Conservation (phyloP, 495 filamentous ascomycete species). For the Penicillium psychrofluorescens region DNA sequence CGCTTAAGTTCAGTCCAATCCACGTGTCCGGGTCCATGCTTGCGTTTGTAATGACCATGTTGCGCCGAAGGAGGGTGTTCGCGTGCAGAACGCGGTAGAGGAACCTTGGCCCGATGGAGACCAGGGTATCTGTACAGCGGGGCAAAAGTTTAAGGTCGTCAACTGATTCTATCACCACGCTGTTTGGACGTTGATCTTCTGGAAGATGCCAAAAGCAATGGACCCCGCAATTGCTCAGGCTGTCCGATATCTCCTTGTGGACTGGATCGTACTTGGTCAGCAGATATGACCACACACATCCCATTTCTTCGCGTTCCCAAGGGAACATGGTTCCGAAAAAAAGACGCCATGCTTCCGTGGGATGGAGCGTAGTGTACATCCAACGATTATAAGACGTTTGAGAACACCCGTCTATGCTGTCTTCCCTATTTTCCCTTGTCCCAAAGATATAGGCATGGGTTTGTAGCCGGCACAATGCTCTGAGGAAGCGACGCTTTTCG, state of each 20-base stretch:
- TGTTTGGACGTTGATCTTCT: background rate
- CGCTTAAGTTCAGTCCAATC: background rate
- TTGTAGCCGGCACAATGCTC: slow-evolving; percentile 8
- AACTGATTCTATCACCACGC: background rate
- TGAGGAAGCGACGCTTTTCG: slow-evolving; percentile 4
- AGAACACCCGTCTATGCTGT: no score
- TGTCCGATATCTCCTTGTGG: background rate
- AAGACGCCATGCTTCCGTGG: background rate
- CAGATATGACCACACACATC: slow-evolving; percentile 1
- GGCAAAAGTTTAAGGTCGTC: background rate
- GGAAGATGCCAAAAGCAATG: background rate
- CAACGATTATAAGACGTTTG: no score
- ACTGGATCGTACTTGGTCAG: background rate
- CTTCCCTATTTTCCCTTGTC: no score
- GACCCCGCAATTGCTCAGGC: background rate
- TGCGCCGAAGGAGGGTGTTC: background rate
- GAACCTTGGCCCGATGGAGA: background rate
- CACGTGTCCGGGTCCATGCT: background rate
- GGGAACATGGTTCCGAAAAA: slow-evolving; percentile 3
- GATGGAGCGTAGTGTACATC: background rate
- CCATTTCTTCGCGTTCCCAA: slow-evolving; percentile 8
- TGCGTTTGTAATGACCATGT: background rate
- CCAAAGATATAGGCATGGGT: slow-evolving; percentile 4
- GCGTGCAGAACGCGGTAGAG: background rate
- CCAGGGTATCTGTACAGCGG: background rate